Conservation (phyloP, 1,284 basidiomycete genomes). For the Sanghuangporus baumii region DNA sequence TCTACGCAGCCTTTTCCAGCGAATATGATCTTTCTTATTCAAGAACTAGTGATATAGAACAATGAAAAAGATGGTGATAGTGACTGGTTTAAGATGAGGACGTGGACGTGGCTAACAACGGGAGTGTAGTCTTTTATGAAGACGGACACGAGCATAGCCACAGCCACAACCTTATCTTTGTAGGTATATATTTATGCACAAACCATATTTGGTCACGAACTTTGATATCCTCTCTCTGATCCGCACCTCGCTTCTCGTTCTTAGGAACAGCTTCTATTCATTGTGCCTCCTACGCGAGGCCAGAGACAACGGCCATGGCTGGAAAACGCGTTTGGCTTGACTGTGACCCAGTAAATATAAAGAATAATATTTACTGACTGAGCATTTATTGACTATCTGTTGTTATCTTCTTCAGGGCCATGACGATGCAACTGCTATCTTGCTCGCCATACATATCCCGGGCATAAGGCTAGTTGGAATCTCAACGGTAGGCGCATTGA, state of each 20-base stretch:
- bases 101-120: background rate
- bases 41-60: background rate
- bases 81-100: background rate
- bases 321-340: conserved; percentile 44
- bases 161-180: background rate
- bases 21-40: background rate
- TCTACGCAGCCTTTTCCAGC: background rate
- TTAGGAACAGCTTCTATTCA: background rate
- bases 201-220: background rate
- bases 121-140: background rate
- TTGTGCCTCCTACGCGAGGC: background rate
- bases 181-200: conserved; percentile 5
- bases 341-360: conserved; percentile 44
- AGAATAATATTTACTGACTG: background rate
- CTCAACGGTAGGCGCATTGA: conserved; percentile 54
- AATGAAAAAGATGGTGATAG: background rate
- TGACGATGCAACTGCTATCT: conserved; percentile 78
- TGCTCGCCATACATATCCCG: conserved; percentile 62
- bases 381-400: background rate
- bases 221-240: background rate
- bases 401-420: conserved; percentile 53
- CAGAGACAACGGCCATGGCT: conserved; percentile 1
- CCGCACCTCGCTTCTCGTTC: background rate
- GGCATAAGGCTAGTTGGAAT: conserved; percentile 67
- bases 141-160: background rate